Evolutionary conservation across 2,329 filamentous ascomycete genomes (phyloP).

Genomic region (Cyphellophora europaea): DNA sequence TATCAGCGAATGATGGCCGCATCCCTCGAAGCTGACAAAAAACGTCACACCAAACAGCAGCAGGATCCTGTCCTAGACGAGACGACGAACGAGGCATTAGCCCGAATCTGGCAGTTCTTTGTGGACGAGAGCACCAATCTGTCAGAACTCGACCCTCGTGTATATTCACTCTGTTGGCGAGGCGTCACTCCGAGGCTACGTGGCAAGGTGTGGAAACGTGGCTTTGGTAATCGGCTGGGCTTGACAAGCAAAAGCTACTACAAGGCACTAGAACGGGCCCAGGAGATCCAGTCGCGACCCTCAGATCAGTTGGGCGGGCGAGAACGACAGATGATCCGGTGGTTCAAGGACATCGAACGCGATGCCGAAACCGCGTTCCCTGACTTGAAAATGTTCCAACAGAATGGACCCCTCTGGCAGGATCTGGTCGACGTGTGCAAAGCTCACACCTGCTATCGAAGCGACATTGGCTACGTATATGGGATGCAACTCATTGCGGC

Average conservation of each 20-base stretch:
- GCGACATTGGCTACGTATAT: constrained; percentile 51
- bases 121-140: constrained; percentile 51
- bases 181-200: constrained; percentile 48
- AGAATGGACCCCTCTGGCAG: constrained; percentile 44
- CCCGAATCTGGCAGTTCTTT: constrained; percentile 53
- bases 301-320: constrained; percentile 28
- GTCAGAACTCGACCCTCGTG: constrained; percentile 44
- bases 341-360: constrained; percentile 43
- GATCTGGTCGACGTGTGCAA: constrained; percentile 50
- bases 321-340: constrained; percentile 37
- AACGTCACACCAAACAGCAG: constrained; percentile 41
- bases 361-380: constrained; percentile 49
- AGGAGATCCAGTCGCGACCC: constrained; percentile 33
- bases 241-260: constrained; percentile 46
- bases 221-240: constrained; percentile 52
- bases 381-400: constrained; percentile 49
- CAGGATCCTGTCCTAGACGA: constrained; percentile 26
- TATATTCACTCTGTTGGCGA: constrained; percentile 56
- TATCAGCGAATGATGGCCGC: constrained; percentile 59
- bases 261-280: constrained; percentile 48
- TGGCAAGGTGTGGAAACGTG: constrained; percentile 49
- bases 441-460: constrained; percentile 55
- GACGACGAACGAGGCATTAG: constrained; percentile 40
- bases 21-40: constrained; percentile 49
- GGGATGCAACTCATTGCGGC: constrained; percentile 53